phyloP scores from a whole-genome alignment of 1,139 yeast genomes.

The Lipomyces yarrowii region DNA sequence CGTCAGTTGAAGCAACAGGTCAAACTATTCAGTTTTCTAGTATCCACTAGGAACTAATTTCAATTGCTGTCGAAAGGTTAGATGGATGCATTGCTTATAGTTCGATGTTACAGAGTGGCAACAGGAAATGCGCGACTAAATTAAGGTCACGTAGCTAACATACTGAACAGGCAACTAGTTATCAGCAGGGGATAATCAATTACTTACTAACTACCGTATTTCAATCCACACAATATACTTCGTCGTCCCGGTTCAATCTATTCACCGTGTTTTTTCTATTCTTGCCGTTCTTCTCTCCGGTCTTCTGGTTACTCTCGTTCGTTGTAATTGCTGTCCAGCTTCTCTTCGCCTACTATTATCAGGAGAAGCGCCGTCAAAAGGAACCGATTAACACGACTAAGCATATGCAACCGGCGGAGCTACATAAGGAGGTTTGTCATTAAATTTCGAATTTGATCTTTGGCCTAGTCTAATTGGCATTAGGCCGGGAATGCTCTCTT shows the following conservation, averaged over 20 bases:
- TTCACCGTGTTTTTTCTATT: neutral
- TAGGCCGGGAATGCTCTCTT: conserved; percentile 41
- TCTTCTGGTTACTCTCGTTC: neutral
- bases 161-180: neutral
- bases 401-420: conserved; percentile 8
- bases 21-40: neutral
- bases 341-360: neutral
- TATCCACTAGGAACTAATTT: neutral
- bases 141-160: neutral
- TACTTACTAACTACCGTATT: neutral
- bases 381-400: neutral
- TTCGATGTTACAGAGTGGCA: neutral
- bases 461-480: neutral
- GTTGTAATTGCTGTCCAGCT: neutral
- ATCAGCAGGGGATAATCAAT: neutral
- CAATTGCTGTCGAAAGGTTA: neutral
- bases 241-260: neutral
- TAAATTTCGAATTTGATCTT: neutral
- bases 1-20: neutral
- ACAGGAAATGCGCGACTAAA: too few relatives aligned
- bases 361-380: neutral
- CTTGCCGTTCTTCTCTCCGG: neutral
- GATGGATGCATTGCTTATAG: neutral
- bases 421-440: conserved; percentile 2
- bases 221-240: neutral